Conservation (phyloP, 306 rosid species). For the Albizia julibrissin region DNA sequence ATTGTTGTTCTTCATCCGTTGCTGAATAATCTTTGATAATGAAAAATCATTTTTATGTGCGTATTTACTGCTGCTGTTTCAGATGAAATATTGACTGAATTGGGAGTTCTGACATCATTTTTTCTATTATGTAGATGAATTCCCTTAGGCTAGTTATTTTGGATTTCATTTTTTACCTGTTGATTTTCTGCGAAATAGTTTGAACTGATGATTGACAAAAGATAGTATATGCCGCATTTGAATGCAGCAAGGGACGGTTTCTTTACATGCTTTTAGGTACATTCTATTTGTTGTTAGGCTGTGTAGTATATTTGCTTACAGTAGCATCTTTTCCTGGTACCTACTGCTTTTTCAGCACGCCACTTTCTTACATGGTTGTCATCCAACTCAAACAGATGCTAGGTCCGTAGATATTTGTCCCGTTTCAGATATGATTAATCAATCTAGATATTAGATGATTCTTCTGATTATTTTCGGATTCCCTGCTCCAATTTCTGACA, state of each 20-base stretch:
- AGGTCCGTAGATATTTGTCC: conserved; percentile 8
- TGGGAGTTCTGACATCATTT: conserved; percentile 25
- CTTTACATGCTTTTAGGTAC: conserved; percentile 37
- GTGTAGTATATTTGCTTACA: conserved; percentile 42
- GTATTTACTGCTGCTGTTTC: conserved; percentile 10
- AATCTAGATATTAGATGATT: not conserved
- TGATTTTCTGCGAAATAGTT: conserved; percentile 23
- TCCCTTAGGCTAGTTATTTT: conserved; percentile 12
- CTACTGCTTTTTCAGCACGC: conserved; percentile 41
- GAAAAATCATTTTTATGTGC: not conserved
- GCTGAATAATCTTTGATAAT: conserved; percentile 8
- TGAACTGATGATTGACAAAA: conserved; percentile 29
- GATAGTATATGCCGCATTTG: conserved; percentile 22
- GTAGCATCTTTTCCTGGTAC: conserved; percentile 39
- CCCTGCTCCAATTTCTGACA: conserved; percentile 17
- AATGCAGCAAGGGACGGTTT: conserved; percentile 39
- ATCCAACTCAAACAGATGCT: conserved; percentile 31
- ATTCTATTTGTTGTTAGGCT: conserved; percentile 38
- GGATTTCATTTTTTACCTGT: not conserved
- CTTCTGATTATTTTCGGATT: conserved; percentile 9
- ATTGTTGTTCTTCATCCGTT: conserved; percentile 16
- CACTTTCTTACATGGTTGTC: conserved; percentile 37
- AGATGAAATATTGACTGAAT: conserved; percentile 22
- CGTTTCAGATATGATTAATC: not conserved
- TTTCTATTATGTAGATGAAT: conserved; percentile 33